Evolutionary conservation across 768 basidiomycete species (phyloP).

Genomic region (Paxillus ammoniavirescens): DNA sequence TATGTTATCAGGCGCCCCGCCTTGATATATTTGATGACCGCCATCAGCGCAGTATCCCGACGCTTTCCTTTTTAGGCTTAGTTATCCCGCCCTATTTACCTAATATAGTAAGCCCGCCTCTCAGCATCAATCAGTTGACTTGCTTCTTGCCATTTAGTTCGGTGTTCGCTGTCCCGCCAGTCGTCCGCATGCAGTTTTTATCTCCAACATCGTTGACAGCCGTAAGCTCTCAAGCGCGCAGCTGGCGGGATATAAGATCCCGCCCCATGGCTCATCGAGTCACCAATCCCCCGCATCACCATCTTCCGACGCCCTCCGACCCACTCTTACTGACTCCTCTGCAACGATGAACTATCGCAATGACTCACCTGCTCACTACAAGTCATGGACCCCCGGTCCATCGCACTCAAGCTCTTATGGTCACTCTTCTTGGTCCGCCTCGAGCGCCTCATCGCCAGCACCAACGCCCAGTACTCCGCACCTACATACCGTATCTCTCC

Average conservation of each 20-base stretch:
- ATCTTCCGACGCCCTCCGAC: constrained; percentile 1
- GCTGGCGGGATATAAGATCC: constrained; percentile 27
- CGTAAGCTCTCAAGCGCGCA: constrained; percentile 20
- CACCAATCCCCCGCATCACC: constrained; percentile 13
- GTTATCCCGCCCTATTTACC: constrained; percentile 21
- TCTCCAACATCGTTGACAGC: constrained; percentile 5
- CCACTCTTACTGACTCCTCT: background rate
- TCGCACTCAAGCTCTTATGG: constrained; percentile 3
- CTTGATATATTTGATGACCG: constrained; percentile 18
- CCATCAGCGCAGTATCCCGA: constrained; percentile 24
- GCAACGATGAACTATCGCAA: constrained; percentile 20
- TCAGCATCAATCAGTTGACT: constrained; percentile 5
- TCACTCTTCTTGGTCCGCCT: constrained; percentile 7
- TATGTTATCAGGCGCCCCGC: constrained; percentile 13
- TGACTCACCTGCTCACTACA: constrained; percentile 14
- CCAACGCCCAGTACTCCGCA: constrained; percentile 26
- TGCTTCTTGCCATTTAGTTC: constrained; percentile 15
- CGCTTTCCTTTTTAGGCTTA: constrained; percentile 12
- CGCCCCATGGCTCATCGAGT: constrained; percentile 14
- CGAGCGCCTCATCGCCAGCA: constrained; percentile 17
- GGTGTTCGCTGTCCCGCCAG: constrained; percentile 29
- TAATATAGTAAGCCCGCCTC: constrained; percentile 17
- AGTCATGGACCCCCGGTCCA: constrained; percentile 19
- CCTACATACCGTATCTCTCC: constrained; percentile 27
- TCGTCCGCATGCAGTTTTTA: constrained; percentile 9